Base-by-base conservation (phyloP, 75 land plant species). In the Adiantum capillusveneris region DNA sequence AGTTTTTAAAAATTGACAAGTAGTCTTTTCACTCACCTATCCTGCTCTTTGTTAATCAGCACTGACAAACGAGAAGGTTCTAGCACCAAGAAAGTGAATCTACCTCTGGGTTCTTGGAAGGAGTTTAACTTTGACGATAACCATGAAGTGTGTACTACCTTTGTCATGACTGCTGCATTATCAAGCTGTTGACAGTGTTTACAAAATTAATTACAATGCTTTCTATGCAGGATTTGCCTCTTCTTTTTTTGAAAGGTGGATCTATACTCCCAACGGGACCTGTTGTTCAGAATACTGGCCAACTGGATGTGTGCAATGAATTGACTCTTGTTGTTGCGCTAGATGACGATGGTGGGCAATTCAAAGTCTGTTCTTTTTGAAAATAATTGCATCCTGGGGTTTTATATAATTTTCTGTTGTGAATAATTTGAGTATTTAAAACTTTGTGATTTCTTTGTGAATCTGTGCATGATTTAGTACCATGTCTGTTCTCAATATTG, bases 61-160 rank as follows among this genome's bases (percentile, higher is more conserved):
- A 79, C 85, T 29, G 27, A 50, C 25, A 76, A 72, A 51, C 73
- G 73, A 41, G 55, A 68, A 37, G 59, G 71, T 29, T 50, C 67
- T 6, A 64, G 79, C 31, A 48, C 77, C 39, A 37, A 74, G 28
- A 55, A 71, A 56, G 42, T 27, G 25, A 26, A 39, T 25, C 55
- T 94, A 9, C 98, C 98, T 1, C 66, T 54, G 43, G 98, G 98
- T 34, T 78, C 81, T 34, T 94, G 98, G 98, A 59, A 65, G 64
- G 77, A 75, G 1, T 94, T 94, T 65, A 81, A 89, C 63, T 94
- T 94, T 71, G 76, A 78, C 29, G 98, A 94, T 65, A 68, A 81
- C 41, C 96, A 94, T 75, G 73, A 63, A 21, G 50, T 46, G 3
- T 53, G 75, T 72, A 53, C 31, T 37, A 11, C 7, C 9, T 34